Conservation (phyloP, 805 yeast species). For the Pichia rugopelliculosa region DNA sequence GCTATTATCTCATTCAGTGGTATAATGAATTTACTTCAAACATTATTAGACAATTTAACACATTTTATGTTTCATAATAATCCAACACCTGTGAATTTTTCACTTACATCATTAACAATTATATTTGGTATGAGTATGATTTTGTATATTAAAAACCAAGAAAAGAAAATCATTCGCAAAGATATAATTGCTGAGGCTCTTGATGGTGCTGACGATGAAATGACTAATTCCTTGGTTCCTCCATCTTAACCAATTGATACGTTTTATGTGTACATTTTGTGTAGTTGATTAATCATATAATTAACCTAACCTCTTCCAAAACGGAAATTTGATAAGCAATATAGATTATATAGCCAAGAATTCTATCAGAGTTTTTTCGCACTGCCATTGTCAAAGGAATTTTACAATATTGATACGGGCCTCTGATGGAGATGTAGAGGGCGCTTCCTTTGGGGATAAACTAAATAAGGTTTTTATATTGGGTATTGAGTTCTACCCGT, state of each 20-base stretch:
- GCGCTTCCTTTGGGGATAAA: no score
- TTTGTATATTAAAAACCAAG: slow-evolving; percentile 35
- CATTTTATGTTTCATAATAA: slow-evolving; percentile 62
- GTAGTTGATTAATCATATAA: neutral
- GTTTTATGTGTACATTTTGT: neutral
- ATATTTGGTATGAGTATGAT: slow-evolving; percentile 43
- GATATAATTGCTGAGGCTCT: slow-evolving; percentile 58
- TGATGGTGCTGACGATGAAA: slow-evolving; percentile 36
- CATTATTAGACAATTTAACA: slow-evolving; percentile 60
- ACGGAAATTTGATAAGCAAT: neutral
- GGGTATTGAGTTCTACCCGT: no score
- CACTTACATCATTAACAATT: slow-evolving; percentile 47
- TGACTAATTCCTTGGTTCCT: neutral
- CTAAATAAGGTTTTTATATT: no score
- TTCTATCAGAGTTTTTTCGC: no score
- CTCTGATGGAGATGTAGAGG: no score
- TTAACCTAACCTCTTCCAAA: neutral
- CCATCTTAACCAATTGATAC: neutral
- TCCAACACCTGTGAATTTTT: slow-evolving; percentile 69
- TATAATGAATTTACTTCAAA: slow-evolving; percentile 66
- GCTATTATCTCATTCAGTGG: slow-evolving; percentile 78
- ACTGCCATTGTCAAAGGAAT: no score
- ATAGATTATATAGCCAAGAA: no score
- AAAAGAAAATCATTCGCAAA: slow-evolving; percentile 38
- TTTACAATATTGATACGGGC: no score